phyloP scores from a whole-genome alignment of 495 filamentous ascomycete species.

The Neurospora sp. region DNA sequence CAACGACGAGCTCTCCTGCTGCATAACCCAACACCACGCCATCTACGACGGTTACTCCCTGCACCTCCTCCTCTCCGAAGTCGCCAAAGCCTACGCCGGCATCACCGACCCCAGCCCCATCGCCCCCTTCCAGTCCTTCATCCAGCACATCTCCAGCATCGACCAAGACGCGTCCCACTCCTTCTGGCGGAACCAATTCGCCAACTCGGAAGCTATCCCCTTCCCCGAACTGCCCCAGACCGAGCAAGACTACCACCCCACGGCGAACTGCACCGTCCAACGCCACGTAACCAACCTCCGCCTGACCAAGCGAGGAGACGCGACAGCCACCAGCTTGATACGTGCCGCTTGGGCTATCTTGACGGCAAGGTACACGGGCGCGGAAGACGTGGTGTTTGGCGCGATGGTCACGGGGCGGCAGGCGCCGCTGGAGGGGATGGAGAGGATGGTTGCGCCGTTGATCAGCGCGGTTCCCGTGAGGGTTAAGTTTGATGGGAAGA shows the following conservation, averaged over 20 bases:
- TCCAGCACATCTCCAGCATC: slow-evolving; percentile 24
- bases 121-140: slow-evolving; percentile 34
- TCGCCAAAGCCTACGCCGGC: slow-evolving; percentile 4
- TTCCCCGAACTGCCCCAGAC: slow-evolving; percentile 11
- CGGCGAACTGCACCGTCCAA: neutral
- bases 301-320: slow-evolving; percentile 5
- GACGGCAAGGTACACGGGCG: slow-evolving; percentile 26
- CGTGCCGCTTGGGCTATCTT: slow-evolving; percentile 36
- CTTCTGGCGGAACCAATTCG: neutral
- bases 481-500: slow-evolving; percentile 2
- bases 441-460: slow-evolving; percentile 41
- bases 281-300: neutral
- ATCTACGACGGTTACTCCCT: slow-evolving; percentile 58
- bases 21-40: slow-evolving; percentile 54
- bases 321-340: slow-evolving; percentile 18
- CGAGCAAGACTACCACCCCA: slow-evolving; percentile 1
- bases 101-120: neutral
- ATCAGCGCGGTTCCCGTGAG: slow-evolving; percentile 51
- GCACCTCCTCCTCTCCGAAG: slow-evolving; percentile 16
- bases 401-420: slow-evolving; percentile 35
- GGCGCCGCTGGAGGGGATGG: slow-evolving; percentile 35
- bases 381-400: slow-evolving; percentile 35
- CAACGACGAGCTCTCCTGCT: slow-evolving; percentile 11
- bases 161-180: neutral
- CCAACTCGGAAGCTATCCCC: slow-evolving; percentile 3